Base-by-base conservation (phyloP, 2,329 filamentous ascomycete genomes). In the Fusarium sp. region DNA sequence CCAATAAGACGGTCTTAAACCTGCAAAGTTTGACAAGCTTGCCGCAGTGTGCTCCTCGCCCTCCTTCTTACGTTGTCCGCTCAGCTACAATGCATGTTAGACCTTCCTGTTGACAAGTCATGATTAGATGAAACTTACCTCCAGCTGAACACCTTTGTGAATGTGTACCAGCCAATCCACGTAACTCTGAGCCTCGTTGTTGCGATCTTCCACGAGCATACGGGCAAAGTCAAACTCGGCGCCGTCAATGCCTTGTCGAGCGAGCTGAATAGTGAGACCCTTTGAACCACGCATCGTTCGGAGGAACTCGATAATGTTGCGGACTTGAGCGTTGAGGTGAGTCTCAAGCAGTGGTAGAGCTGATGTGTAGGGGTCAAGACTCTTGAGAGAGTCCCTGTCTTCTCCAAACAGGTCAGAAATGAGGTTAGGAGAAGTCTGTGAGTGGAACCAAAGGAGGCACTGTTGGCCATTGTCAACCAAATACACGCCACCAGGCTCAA, bases 131-230 rank as follows among this genome's bases (percentile, higher is more conserved):
- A 26, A 31, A 83, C 88, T 83, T 82, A 92, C 90, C 89, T 99
- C 96, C 73, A 98, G 87, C 81, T 98, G 95, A 74, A 99, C 96
- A 76, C 93, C 92, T 78, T 96, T 92, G 84, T 99, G 96, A 72
- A 98, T 89, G 83, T 98, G 94, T 66, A 99, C 96, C 79, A 99
- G 87, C 96, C 96, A 99, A 84, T 99, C 96, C 39, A 98, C 96
- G 83, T 98, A 99, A 81, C 94, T 97, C 84, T 97, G 95, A 41
- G 96, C 96, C 85, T 99, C 96, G 76, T 98, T 98, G 82, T 98
- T 98, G 74, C 96, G 90, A 80, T 99, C 96, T 84, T 99, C 96
- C 38, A 98, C 91, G 75, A 99, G 83, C 83, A 97, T 87, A 60
- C 95, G 88, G 13, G 96, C 96, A 85, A 98, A 99, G 83, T 99